Conservation (phyloP, 139 green algal genomes). For the Chlamydomonas urium region DNA sequence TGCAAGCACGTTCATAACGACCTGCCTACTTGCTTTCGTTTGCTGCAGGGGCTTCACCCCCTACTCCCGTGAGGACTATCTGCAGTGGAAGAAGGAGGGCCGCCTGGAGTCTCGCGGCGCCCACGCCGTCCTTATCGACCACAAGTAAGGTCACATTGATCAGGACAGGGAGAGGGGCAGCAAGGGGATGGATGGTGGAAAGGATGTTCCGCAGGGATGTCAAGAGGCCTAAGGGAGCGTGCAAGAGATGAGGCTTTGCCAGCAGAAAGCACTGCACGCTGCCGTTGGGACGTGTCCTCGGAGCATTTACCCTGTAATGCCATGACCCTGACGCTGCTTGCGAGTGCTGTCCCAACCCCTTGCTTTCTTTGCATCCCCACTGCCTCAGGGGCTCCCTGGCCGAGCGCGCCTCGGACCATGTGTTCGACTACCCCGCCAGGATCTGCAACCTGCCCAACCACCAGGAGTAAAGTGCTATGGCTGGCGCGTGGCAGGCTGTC, state of each 20-base stretch:
- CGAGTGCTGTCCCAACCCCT: neutral
- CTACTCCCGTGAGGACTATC: constrained; percentile 83
- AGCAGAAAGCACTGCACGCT: too few relatives aligned
- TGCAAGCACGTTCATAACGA: neutral
- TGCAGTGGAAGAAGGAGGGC: constrained; percentile 89
- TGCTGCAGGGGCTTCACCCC: constrained; percentile 90
- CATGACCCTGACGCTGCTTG: neutral
- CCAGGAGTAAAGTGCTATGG: constrained; percentile 27
- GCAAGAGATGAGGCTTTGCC: too few relatives aligned
- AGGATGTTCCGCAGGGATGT: too few relatives aligned
- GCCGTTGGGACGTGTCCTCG: too few relatives aligned
- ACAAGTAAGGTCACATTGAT: neutral
- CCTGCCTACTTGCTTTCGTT: neutral
- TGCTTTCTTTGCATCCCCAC: neutral
- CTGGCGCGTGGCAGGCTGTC: too few relatives aligned
- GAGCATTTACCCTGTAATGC: constrained; percentile 1
- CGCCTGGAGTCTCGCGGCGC: constrained; percentile 83
- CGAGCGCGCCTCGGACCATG: constrained; percentile 45
- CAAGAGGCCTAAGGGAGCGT: too few relatives aligned
- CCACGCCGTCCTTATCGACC: constrained; percentile 58
- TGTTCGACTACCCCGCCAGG: constrained; percentile 59
- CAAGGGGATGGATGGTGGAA: neutral
- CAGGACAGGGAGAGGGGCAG: neutral
- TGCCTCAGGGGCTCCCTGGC: constrained; percentile 59
- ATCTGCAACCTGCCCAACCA: constrained; percentile 52